Evolutionary conservation across 495 filamentous ascomycete genomes (phyloP).

Genomic region (Aspergillus baeticus): DNA sequence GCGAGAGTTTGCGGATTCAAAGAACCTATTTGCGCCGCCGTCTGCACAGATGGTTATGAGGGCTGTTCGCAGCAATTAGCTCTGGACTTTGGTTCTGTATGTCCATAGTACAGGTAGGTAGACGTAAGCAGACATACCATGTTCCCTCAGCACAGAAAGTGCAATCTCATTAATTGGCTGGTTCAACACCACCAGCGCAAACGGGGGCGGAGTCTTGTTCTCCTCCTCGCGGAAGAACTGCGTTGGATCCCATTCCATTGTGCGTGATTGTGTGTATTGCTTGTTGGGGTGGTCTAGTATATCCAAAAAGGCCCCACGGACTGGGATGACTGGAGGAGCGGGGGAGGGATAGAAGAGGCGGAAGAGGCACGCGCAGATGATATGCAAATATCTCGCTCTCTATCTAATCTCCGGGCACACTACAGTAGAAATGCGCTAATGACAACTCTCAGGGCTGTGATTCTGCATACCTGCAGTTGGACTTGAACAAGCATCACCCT

Average conservation of each 20-base stretch:
- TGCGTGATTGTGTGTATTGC: neutral
- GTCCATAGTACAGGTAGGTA: neutral
- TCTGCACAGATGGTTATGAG: slow-evolving; percentile 73
- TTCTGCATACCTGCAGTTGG: no score
- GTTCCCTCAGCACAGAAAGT: slow-evolving; percentile 53
- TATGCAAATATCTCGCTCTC: no score
- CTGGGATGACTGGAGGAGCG: no score
- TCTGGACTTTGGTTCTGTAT: neutral
- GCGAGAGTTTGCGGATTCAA: slow-evolving; percentile 47
- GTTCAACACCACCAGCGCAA: slow-evolving; percentile 68
- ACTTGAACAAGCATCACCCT: no score
- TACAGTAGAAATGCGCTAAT: no score
- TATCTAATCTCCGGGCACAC: no score
- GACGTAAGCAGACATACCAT: slow-evolving; percentile 44
- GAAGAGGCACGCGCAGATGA: no score
- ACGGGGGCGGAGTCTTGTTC: slow-evolving; percentile 32
- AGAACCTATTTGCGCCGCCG: slow-evolving; percentile 83
- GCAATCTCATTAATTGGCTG: slow-evolving; percentile 59
- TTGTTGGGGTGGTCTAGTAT: neutral
- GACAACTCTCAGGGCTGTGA: no score
- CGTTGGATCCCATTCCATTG: slow-evolving; percentile 53
- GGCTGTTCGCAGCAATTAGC: slow-evolving; percentile 37
- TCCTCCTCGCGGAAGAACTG: slow-evolving; percentile 41
- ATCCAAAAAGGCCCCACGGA: neutral
- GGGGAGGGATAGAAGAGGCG: no score